Evolutionary conservation across 2,329 filamentous ascomycete species (phyloP), one percentile per base, ranked within the genome.

Genomic region (Lasiodiplodia sp.): DNA sequence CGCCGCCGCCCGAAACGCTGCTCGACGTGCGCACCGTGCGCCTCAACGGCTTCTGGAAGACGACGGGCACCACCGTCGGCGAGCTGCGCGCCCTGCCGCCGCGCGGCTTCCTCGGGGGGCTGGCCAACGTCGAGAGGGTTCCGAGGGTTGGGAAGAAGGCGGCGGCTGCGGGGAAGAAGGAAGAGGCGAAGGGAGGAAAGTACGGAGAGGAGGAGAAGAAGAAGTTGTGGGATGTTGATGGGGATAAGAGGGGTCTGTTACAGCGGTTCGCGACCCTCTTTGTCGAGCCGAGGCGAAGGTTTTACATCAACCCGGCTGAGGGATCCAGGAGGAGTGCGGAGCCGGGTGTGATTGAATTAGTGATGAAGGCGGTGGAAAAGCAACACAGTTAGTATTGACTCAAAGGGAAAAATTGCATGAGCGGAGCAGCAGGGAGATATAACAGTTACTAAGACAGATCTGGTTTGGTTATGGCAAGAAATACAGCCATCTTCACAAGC

Each of bases 11-110:
- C 31, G 71, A 49, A 65, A 76, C 75, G 0, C 75, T 74, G 25
- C 71, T 80, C 18, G 77, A 78, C 64, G 76, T 80, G 51, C 74
- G 75, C 6, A 80, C 78, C 0, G 70, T 79, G 0, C 78, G 78
- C 37, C 57, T 77, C 75, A 47, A 78, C 75, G 66, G 77, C 75
- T 28, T 75, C 75, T 64, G 71, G 75, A 67, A 74, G 71, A 71
- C 70, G 53, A 78, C 78, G 2, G 73, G 73, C 16, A 71, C 72
- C 16, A 71, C 73, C 10, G 66, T 79, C 1, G 72, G 73, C 56
- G 77, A 80, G 52, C 70, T 80, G 16, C 76, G 77, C 4, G 5
- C 7, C 2, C 8, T 68, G 31, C 53, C 66, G 55, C 14, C 21
- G n/a, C 14, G 47, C 12, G 2, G 55, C 28, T 18, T 51, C 12